Base-by-base conservation (phyloP, 257 asterid genomes). In the Solanum piurae region DNA sequence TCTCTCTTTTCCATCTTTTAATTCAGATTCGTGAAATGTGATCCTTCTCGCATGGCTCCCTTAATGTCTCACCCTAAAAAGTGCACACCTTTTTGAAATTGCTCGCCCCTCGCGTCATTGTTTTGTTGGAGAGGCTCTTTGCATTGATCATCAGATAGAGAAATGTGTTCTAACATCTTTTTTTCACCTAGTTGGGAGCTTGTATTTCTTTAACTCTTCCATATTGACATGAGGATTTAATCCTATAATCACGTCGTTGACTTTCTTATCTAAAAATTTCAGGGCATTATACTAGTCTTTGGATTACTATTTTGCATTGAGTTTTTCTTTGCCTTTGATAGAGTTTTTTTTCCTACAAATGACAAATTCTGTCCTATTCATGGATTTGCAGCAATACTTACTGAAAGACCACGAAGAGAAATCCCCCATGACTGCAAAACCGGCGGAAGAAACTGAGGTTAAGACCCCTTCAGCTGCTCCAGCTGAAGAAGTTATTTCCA, bases 361-460 rank as follows among this genome's bases (percentile, higher is more conserved):
- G 86, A 49, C 31, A 71, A 37, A 73, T 18, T 12, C 33, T 85
- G 23, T 86, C 84, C 55, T 84, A 12, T 34, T 69, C 84, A 79
- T 91, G 86, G 77, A 82, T 83, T 37, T 23, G 75, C 93, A 96
- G 99, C 92, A 95, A 84, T 95, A 96, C 90, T 87, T 95, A 82
- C 90, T 96, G 92, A 94, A 92, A 89, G 95, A 89, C 84, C 91
- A 93, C 85, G 95, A 89, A 80, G 90, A 86, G 12, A 90, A 90
- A 42, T 60, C 90, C 29, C 86, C 86, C 38, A 27, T 23, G 55
- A 80, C 89, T 86, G 82, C 86, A 86, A 89, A 93, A 88, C 72
- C 91, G n/a, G 95, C 49, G 7, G 96, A 91, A 90, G 94, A 87
- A 58, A 52, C 92, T 86, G 95, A 89, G 69, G 93, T 88, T 69